phyloP scores from a whole-genome alignment of 768 basidiomycete genomes.

The Hygrophorus russula region DNA sequence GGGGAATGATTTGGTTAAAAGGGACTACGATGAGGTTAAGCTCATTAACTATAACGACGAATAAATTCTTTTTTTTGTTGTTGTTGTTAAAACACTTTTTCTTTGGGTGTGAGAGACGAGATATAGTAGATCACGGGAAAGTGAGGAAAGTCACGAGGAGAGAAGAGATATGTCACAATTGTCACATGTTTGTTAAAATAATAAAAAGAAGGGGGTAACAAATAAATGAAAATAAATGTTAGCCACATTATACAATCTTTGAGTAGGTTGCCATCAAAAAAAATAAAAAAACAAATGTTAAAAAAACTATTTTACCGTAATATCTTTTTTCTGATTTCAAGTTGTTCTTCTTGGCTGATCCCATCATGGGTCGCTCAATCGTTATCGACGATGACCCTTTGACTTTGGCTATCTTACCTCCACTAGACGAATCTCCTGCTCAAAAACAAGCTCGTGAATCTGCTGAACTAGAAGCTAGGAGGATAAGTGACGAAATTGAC shows the following conservation, averaged over 20 bases:
- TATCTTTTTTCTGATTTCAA: no score
- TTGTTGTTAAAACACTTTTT: no score
- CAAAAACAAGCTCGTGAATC: constrained; percentile 43
- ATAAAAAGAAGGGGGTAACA: no score
- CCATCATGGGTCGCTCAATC: constrained; percentile 16
- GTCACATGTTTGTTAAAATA: no score
- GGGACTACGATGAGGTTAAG: not conserved
- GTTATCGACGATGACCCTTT: constrained; percentile 49
- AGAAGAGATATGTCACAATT: no score
- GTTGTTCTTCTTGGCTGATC: not conserved
- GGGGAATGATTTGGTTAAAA: not conserved
- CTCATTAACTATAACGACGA: not conserved
- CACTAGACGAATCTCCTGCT: constrained; percentile 48
- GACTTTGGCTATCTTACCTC: constrained; percentile 47
- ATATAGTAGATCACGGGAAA: constrained; percentile 2
- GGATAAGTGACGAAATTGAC: constrained; percentile 66
- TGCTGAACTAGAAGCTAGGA: constrained; percentile 52
- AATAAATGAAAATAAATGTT: no score
- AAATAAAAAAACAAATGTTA: no score
- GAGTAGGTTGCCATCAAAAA: no score
- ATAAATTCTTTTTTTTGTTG: not conserved
- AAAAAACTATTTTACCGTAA: no score
- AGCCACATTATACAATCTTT: no score
- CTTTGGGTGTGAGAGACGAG: no score
- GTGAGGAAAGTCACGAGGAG: not conserved